Base-by-base conservation (phyloP, 2,329 filamentous ascomycete species). In the Scedosporium boydii region DNA sequence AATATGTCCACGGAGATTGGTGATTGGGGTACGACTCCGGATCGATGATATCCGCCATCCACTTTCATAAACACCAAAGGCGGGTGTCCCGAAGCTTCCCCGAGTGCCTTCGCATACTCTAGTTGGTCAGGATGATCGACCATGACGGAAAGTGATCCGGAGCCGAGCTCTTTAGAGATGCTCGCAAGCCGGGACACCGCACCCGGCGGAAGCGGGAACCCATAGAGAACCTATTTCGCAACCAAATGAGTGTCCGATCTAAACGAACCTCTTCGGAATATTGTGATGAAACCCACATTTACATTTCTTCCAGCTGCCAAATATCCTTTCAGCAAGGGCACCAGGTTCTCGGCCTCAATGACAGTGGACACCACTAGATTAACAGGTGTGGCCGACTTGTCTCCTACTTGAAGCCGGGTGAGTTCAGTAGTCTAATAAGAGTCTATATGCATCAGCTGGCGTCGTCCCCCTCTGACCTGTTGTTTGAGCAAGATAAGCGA, bases 351-450 rank as follows among this genome's bases (percentile, higher is more conserved):
- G 1, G 86, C 86, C 73, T 93, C 90, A 2, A 83, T 75, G n/a
- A 93, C 67, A 0, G 90, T 95, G 1, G 89, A 93, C 1, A 87
- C 86, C 41, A 93, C 80, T 61, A 93, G 77, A 44, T 87, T 85
- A 21, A 82, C 80, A 0, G 78, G 76, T 3, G 72, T 70, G 59
- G 75, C 70, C 56, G 75, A 68, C 62, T 78, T 70, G 29, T 80
- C 72, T 7, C 88, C 88, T n/a, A 91, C 84, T 80, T 93, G 89
- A 26, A 91, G 74, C 60, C 79, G 78, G 2, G 87, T 82, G 59
- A 90, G 73, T 71, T 91, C 83, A 5, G 78, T 76, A 0, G 89
- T 91, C 86, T 89, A 51, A 26, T 6, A 1, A 10, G 34, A 38
- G 34, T 10, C 34, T 38, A 12, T 38, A 38, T n/a, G 44, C 21